A percentile compares a stretch with the other conserved stretches of the same genome.
phyloP scores from a whole-genome alignment of 768 basidiomycete genomes.

The Mrakia frigida region DNA sequence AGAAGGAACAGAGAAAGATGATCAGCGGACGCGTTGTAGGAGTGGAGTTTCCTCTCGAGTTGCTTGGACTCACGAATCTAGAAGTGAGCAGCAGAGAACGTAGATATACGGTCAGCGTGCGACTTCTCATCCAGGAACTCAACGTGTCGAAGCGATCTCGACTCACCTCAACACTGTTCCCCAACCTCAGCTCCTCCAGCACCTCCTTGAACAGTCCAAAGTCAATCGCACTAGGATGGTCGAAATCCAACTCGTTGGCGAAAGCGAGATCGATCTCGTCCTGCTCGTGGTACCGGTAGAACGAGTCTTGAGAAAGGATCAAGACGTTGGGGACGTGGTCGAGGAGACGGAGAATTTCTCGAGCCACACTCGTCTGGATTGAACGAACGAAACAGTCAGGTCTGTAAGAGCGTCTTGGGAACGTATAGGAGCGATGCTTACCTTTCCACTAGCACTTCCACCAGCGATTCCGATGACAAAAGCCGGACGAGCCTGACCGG shows the following conservation, averaged over 20 bases:
- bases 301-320: constrained; percentile 90
- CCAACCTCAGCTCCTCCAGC: constrained; percentile 74
- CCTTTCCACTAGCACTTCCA: constrained; percentile 48
- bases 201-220: constrained; percentile 75
- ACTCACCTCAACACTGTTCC: constrained; percentile 54
- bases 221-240: constrained; percentile 90
- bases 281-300: constrained; percentile 73
- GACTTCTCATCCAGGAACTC: too few relatives aligned
- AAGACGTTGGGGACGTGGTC: constrained; percentile 55
- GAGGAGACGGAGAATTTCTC: constrained; percentile 44
- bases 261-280: constrained; percentile 82
- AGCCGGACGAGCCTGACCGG: constrained; percentile 43
- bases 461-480: constrained; percentile 50
- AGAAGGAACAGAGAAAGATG: not conserved
- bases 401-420: not conserved
- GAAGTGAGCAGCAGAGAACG: not conserved
- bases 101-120: too few relatives aligned
- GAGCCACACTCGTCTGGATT: constrained; percentile 42
- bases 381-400: not conserved
- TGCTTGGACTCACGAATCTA: not conserved
- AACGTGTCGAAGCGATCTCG: too few relatives aligned
- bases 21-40: not conserved
- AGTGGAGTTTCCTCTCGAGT: too few relatives aligned
- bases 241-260: constrained; percentile 68
- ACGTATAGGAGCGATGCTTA: constrained; percentile 26